Conservation (phyloP, 106 monocot genomes). For the Hemerocallis citrina region DNA sequence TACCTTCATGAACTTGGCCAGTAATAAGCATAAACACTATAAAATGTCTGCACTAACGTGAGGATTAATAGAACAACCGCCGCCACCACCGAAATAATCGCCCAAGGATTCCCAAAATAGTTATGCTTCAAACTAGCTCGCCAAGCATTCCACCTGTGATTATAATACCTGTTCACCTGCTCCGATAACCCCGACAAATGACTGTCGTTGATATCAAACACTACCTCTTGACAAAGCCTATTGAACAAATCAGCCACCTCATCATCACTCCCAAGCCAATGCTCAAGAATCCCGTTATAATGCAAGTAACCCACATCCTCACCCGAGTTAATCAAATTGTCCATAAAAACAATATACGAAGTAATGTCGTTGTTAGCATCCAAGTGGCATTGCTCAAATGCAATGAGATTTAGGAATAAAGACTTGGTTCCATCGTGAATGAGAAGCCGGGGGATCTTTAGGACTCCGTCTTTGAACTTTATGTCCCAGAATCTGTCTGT, state of each 20-base stretch:
- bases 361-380: conserved; percentile 51
- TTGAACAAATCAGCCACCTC: conserved; percentile 57
- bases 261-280: conserved; percentile 45
- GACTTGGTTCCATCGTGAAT: conserved; percentile 74
- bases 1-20: conserved; percentile 17
- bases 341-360: conserved; percentile 77
- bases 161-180: conserved; percentile 42
- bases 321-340: conserved; percentile 63
- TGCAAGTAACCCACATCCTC: conserved; percentile 54
- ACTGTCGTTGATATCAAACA: conserved; percentile 43
- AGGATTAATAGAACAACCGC: conserved; percentile 43
- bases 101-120: conserved; percentile 54
- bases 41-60: conserved; percentile 37
- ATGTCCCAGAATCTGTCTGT: conserved; percentile 79
- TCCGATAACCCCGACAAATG: conserved; percentile 36
- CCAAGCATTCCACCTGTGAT: conserved; percentile 39
- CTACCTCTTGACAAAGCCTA: conserved; percentile 44
- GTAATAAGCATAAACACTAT: conserved; percentile 41
- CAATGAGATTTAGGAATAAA: conserved; percentile 76
- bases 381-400: conserved; percentile 80
- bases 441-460: conserved; percentile 50
- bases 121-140: conserved; percentile 40
- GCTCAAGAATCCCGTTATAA: conserved; percentile 40
- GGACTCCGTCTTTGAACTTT: conserved; percentile 41
- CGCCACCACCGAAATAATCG: conserved; percentile 44